These are phyloP conservation scores for Nematodospora valgi DNA, from an alignment of 805 yeast species.

Conservation along the genomic window DNA sequence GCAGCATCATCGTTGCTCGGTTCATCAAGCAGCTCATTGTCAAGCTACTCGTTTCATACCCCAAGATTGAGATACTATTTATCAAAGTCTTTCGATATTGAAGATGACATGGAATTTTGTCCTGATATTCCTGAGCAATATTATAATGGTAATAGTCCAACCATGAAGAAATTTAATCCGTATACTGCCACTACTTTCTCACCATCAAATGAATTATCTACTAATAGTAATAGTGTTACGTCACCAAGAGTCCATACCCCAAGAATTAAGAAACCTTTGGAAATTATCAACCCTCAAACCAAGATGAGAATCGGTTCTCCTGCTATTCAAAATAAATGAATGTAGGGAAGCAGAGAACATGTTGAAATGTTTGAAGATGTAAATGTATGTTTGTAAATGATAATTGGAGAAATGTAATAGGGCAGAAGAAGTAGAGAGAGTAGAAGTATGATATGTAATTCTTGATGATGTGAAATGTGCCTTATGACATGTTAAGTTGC, in stretches of 20 bases:
- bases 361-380: too few relatives aligned
- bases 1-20: constrained; percentile 3
- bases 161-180: constrained; percentile 57
- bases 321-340: constrained; percentile 23
- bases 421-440: too few relatives aligned
- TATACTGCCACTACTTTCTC: constrained; percentile 63
- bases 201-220: constrained; percentile 40
- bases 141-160: constrained; percentile 17
- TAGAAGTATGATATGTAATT: too few relatives aligned
- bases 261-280: constrained; percentile 55
- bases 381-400: too few relatives aligned
- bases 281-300: constrained; percentile 61
- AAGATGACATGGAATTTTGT: constrained; percentile 63
- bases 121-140: constrained; percentile 49
- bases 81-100: constrained; percentile 58
- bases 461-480: too few relatives aligned
- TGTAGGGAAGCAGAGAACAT: too few relatives aligned
- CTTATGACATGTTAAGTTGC: too few relatives aligned
- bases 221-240: constrained; percentile 10
- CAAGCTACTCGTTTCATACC: constrained; percentile 39
- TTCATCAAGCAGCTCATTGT: constrained; percentile 12
- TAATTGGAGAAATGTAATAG: too few relatives aligned
- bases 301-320: constrained; percentile 56
- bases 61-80: constrained; percentile 54
- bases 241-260: constrained; percentile 54